Evolutionary conservation across 352 stramenopile species (phyloP).

Genomic region (Nothophytophthora sp.): DNA sequence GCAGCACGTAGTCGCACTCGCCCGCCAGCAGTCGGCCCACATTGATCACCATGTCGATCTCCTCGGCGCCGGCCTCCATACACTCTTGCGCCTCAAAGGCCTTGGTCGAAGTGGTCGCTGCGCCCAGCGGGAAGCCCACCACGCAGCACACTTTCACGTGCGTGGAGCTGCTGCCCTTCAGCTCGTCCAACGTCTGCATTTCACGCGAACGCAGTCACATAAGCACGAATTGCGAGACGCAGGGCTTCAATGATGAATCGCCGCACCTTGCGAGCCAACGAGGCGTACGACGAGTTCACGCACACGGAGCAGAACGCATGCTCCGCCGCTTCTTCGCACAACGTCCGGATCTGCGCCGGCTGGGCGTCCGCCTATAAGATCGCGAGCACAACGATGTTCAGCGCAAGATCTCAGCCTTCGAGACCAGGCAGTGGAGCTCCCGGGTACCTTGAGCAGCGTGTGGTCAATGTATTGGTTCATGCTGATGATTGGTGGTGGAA

Average conservation of each 20-base stretch:
- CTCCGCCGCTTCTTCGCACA: conserved; percentile 72
- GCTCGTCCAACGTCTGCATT: conserved; percentile 43
- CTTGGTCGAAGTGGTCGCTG: conserved; percentile 58
- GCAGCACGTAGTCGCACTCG: conserved; percentile 75
- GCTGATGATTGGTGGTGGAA: background rate
- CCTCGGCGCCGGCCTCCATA: conserved; percentile 69
- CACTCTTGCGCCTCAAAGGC: conserved; percentile 70
- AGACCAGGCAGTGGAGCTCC: background rate
- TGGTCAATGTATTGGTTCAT: conserved; percentile 81
- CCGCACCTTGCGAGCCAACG: conserved; percentile 53
- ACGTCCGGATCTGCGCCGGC: conserved; percentile 55
- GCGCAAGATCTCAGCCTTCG: conserved; percentile 1
- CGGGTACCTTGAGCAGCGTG: conserved; percentile 73
- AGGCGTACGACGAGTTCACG: conserved; percentile 78
- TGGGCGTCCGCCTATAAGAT: conserved; percentile 64
- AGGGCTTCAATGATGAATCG: background rate
- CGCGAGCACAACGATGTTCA: conserved; percentile 4
- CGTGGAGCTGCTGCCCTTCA: conserved; percentile 29
- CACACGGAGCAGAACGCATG: conserved; percentile 81
- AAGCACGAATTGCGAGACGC: background rate
- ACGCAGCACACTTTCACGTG: conserved; percentile 84
- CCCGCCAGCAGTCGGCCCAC: conserved; percentile 59
- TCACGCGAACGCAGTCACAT: background rate
- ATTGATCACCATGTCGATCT: conserved; percentile 91
- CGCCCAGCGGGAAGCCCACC: conserved; percentile 81